Percentiles rank a stretch among this genome's conserved stretches.
Conservation (phyloP, 805 yeast genomes). For the Pichia phayaonensis region DNA sequence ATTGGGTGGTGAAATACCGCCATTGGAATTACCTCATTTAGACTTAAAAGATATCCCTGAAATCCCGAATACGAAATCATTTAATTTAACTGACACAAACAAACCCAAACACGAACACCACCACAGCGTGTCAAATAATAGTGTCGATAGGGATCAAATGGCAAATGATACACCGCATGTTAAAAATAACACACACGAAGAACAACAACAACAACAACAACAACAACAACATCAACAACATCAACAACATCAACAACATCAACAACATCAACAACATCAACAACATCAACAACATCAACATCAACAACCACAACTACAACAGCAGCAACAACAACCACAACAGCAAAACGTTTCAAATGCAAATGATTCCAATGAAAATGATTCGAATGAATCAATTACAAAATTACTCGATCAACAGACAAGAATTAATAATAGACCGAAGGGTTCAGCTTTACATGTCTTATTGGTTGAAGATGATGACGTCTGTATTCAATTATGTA, state of each 20-base stretch:
- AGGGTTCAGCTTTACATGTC: conserved; percentile 48
- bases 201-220: neutral
- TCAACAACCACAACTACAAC: conserved; percentile 3
- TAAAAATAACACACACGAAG: no score
- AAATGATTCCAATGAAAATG: no score
- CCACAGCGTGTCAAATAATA: no score
- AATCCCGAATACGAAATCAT: no score
- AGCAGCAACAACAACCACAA: conserved; percentile 2
- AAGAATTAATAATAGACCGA: conserved; percentile 22
- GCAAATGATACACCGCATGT: no score
- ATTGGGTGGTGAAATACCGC: conserved; percentile 64
- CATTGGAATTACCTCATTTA: conserved; percentile 44
- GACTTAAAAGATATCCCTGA: neutral
- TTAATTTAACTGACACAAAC: no score
- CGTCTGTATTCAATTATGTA: conserved; percentile 75
- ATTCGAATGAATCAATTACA: neutral
- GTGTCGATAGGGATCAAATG: no score
- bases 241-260: neutral
- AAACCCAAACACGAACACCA: no score
- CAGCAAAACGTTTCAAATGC: no score
- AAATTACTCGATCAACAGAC: conserved; percentile 8
- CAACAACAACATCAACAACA: neutral
- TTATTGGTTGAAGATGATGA: conserved; percentile 74
- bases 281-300: no score
- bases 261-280: no score